Evolutionary conservation across 208 protist species (phyloP), one percentile per base, ranked within the genome.

Genomic region (Sergeia podlipaevii): DNA sequence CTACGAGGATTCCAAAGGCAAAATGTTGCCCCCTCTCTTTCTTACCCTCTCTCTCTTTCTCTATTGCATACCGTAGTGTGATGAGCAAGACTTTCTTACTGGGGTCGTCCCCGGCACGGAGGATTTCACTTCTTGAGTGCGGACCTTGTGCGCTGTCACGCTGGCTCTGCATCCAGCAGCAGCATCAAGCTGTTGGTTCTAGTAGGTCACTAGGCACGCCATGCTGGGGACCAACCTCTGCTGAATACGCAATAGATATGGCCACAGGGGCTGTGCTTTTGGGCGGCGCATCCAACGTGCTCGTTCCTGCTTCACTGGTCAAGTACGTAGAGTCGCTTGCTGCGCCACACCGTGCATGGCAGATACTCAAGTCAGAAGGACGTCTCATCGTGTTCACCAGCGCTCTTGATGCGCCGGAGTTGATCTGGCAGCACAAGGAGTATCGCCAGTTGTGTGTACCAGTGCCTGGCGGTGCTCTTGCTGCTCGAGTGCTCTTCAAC

Each of bases 391-490:
- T 75, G 18, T 23, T 68, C 38, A 27, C 70, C 26, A 47, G 27
- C 0, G 37, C 23, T 3, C 56, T 58, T 20, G 29, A 52, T 41
- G 62, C 62, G 17, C 44, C 50, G 10, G 46, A 54, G 1, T 15
- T 76, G 4, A 60, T 72, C 27, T 3, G 48, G 11, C 21, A 58
- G 27, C 63, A 66, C 28, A 49, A 65, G 13, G 28, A 53, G 15
- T 70, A 63, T 52, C 55, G 34, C 20, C 72, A 77, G 8, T 41
- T 89, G 8, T 91, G 80, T 37, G 62, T 95, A 8, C 71, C 72
- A 20, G 78, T 91, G 13, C 88, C 88, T 2, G 66, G 74, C n/a
- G 81, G 81, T 0, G 81, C 84, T 5, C 67, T 95, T 3, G 41
- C 63, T 2, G 60, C 88, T 3, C 74, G 62, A 51, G 63, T 95